phyloP scores from a whole-genome alignment of 2,329 filamentous ascomycete species.

The Pezizomycotina sp. region DNA sequence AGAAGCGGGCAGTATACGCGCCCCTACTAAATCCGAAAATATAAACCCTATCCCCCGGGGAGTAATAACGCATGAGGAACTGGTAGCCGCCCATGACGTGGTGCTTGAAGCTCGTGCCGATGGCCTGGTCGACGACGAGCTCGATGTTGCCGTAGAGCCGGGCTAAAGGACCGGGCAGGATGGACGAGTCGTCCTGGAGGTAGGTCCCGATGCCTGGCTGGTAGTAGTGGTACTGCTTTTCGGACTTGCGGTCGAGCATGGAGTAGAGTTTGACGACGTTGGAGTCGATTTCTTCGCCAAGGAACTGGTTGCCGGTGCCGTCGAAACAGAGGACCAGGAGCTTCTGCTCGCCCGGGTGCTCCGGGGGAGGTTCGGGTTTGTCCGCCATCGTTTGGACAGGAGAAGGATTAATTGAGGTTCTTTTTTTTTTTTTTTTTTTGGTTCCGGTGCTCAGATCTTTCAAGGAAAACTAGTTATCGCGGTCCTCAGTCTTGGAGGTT shows the following conservation, averaged over 20 bases:
- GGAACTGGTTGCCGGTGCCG: slow-evolving; percentile 30
- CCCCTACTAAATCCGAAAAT: slow-evolving; percentile 40
- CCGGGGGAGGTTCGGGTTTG: no score
- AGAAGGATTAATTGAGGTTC: no score
- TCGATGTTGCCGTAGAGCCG: slow-evolving; percentile 29
- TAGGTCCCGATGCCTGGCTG: slow-evolving; percentile 39
- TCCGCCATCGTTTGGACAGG: no score
- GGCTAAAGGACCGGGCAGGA: slow-evolving; percentile 30
- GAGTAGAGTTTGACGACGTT: slow-evolving; percentile 38
- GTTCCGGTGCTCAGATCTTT: no score
- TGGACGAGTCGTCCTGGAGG: slow-evolving; percentile 32
- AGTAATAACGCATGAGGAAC: slow-evolving; percentile 40
- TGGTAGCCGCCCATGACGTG: slow-evolving; percentile 39
- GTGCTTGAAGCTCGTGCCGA: slow-evolving; percentile 35
- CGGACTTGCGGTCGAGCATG: slow-evolving; percentile 33
- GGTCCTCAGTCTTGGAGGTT: no score
- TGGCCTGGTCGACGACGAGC: slow-evolving; percentile 32
- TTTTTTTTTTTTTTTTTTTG: no score
- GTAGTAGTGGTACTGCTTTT: slow-evolving; percentile 36
- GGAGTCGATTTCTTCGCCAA: slow-evolving; percentile 30
- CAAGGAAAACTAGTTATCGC: no score
- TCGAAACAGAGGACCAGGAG: slow-evolving; percentile 37
- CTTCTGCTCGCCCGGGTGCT: slow-evolving; percentile 25
- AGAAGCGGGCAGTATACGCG: slow-evolving; percentile 39
- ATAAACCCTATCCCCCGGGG: slow-evolving; percentile 36